Evolutionary conservation across 495 filamentous ascomycete genomes (phyloP).

Genomic region (Zalerion maritima): DNA sequence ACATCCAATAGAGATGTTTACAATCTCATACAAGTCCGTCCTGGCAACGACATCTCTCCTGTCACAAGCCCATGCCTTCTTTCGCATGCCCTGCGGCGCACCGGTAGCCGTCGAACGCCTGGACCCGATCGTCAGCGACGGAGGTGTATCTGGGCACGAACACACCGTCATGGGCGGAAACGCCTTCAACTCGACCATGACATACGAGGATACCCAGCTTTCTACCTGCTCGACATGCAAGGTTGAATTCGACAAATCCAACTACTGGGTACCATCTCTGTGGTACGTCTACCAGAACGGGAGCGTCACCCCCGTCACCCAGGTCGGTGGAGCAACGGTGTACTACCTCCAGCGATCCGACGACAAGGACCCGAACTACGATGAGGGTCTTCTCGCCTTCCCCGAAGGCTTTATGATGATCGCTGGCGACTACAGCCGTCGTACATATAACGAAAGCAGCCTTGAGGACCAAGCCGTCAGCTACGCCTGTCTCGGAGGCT

Average conservation of each 20-base stretch:
- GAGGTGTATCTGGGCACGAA: conserved; percentile 39
- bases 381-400: conserved; percentile 42
- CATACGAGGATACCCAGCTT: conserved; percentile 32
- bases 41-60: conserved; percentile 2
- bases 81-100: conserved; percentile 12
- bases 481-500: conserved; percentile 30
- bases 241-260: conserved; percentile 48
- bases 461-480: conserved; percentile 31
- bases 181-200: conserved; percentile 46
- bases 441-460: conserved; percentile 21
- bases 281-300: conserved; percentile 53
- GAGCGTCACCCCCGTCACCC: conserved; percentile 41
- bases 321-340: conserved; percentile 40
- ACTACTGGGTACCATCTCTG: conserved; percentile 59
- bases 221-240: conserved; percentile 50
- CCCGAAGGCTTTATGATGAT: conserved; percentile 61
- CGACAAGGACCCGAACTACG: conserved; percentile 14
- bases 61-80: conserved; percentile 11
- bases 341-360: conserved; percentile 48
- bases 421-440: conserved; percentile 43
- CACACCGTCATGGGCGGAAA: conserved; percentile 58
- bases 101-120: conserved; percentile 34
- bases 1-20: too few relatives aligned
- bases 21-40: conserved; percentile 1
- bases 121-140: conserved; percentile 54